Evolutionary conservation across 192 early-diverging fungal species (phyloP).

Genomic region (Dispira simplex): DNA sequence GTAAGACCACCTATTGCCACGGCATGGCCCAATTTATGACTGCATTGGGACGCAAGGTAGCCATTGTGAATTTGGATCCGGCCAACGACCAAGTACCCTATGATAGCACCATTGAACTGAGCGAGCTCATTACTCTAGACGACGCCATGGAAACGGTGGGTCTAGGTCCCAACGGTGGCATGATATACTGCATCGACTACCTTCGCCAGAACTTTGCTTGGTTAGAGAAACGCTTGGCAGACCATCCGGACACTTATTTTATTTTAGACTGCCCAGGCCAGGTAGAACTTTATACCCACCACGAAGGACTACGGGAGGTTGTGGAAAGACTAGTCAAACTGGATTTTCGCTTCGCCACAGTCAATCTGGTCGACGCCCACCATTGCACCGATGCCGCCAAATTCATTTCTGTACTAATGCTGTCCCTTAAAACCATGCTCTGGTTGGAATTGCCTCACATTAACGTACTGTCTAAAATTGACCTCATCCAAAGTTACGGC

Average conservation of each 20-base stretch:
- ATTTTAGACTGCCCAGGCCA: slow-evolving; percentile 96
- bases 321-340: slow-evolving; percentile 50
- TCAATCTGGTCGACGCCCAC: slow-evolving; percentile 83
- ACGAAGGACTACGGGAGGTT: slow-evolving; percentile 64
- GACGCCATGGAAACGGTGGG: slow-evolving; percentile 83
- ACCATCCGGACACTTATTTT: slow-evolving; percentile 62
- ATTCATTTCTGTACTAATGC: slow-evolving; percentile 80
- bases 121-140: slow-evolving; percentile 82
- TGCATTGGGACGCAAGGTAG: slow-evolving; percentile 57
- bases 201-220: slow-evolving; percentile 85
- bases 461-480: slow-evolving; percentile 94
- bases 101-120: slow-evolving; percentile 62
- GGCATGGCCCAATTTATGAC: slow-evolving; percentile 80
- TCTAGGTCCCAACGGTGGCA: slow-evolving; percentile 91
- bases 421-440: slow-evolving; percentile 86
- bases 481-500: slow-evolving; percentile 70
- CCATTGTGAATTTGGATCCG: slow-evolving; percentile 94
- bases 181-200: slow-evolving; percentile 94
- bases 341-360: slow-evolving; percentile 47
- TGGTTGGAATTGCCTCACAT: slow-evolving; percentile 90
- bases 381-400: slow-evolving; percentile 84
- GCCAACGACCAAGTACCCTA: slow-evolving; percentile 88
- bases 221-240: slow-evolving; percentile 63
- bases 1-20: slow-evolving; percentile 92
- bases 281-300: slow-evolving; percentile 96